phyloP scores from a whole-genome alignment of 805 yeast species.

The Lachancea meyersii region DNA sequence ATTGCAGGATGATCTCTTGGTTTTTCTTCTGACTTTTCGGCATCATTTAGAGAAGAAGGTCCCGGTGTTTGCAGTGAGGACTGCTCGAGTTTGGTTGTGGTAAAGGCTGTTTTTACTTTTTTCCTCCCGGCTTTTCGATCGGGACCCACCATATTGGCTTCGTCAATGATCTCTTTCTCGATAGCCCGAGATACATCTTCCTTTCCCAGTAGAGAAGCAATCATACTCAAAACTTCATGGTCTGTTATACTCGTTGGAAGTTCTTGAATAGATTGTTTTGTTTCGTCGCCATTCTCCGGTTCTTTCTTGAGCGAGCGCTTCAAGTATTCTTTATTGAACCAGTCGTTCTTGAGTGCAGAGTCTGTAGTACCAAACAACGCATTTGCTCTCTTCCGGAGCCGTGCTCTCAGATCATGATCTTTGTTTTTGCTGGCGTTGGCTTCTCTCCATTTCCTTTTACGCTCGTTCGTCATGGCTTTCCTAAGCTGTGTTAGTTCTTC shows the following conservation, averaged over 20 bases:
- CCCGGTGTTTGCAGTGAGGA: not conserved
- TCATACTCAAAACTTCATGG: constrained; percentile 27
- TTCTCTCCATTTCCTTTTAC: constrained; percentile 33
- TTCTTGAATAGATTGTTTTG: constrained; percentile 5
- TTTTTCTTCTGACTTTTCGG: not conserved
- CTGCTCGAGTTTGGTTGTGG: not conserved
- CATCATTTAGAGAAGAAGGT: not conserved
- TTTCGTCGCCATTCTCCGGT: constrained; percentile 6
- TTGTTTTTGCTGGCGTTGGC: constrained; percentile 73
- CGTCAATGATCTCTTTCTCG: constrained; percentile 24
- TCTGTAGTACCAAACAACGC: constrained; percentile 57
- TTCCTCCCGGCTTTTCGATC: constrained; percentile 2
- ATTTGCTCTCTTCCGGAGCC: constrained; percentile 70
- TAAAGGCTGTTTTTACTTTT: not conserved
- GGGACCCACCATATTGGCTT: constrained; percentile 7
- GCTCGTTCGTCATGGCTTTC: constrained; percentile 27
- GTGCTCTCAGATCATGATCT: constrained; percentile 76
- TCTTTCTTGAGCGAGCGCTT: constrained; percentile 42
- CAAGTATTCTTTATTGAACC: constrained; percentile 73
- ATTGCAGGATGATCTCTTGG: not conserved
- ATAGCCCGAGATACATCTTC: constrained; percentile 27
- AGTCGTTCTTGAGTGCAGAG: constrained; percentile 48
- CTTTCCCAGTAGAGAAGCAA: constrained; percentile 23
- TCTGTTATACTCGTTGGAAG: constrained; percentile 23
- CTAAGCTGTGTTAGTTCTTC: constrained; percentile 21